Evolutionary conservation across 257 asterid species (phyloP).

Genomic region (Jacaranda copaia): DNA sequence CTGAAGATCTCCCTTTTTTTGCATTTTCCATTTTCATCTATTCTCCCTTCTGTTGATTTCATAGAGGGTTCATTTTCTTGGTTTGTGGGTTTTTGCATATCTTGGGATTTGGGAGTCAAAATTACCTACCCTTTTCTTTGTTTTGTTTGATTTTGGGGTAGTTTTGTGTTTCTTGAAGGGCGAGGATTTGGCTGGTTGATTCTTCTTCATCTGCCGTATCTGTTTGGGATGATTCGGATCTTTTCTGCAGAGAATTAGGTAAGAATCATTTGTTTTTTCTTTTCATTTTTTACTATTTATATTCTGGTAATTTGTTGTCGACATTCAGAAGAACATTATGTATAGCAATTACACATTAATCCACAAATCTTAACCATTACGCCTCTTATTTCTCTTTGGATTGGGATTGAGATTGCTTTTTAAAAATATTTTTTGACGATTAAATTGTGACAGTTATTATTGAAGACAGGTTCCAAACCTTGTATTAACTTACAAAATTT

Average conservation of each 20-base stretch:
- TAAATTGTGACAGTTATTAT: not conserved
- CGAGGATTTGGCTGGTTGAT: constrained; percentile 26
- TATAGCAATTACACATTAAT: not conserved
- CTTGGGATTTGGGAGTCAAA: constrained; percentile 17
- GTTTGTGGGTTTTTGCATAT: constrained; percentile 16
- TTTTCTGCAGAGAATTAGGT: constrained; percentile 40
- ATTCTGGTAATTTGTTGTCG: too few species aligned
- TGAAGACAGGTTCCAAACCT: not conserved
- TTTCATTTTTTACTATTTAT: too few species aligned
- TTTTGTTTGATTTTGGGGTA: constrained; percentile 8
- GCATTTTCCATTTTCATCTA: constrained; percentile 18
- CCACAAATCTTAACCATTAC: not conserved
- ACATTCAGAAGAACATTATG: too few species aligned
- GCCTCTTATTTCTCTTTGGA: too few species aligned
- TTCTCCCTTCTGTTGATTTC: not conserved
- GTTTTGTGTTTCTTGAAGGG: constrained; percentile 12
- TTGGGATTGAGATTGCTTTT: too few species aligned
- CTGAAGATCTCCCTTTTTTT: constrained; percentile 17
- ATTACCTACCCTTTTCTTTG: not conserved
- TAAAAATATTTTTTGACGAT: not conserved
- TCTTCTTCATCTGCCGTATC: constrained; percentile 22
- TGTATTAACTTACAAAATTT: not conserved
- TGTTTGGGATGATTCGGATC: too few species aligned
- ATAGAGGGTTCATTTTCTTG: constrained; percentile 14
- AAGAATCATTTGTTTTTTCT: constrained; percentile 17